A percentile compares a stretch with the other conserved stretches of the same genome.
These are phyloP conservation scores for Aspergillus homomorphus DNA, from an alignment of 495 filamentous ascomycete species.

Conservation along the genomic window DNA sequence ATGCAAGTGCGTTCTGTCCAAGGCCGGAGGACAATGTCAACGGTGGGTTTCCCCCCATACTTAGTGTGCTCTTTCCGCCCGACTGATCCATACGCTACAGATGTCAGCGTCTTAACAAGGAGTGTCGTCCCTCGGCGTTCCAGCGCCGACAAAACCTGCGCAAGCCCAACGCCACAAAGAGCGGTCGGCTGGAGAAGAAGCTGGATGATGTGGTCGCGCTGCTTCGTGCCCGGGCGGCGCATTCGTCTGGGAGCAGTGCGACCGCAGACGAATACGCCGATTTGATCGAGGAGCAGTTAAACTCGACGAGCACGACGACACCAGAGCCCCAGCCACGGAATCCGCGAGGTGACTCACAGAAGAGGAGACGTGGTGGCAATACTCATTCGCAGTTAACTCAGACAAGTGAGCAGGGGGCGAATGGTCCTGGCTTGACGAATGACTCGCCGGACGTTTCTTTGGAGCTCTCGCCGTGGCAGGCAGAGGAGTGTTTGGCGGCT, in stretches of 20 bases:
- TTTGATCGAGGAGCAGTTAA: not conserved
- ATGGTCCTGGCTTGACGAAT: not conserved
- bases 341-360: not conserved
- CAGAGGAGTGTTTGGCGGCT: not conserved
- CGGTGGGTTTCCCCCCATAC: not conserved
- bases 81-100: not conserved
- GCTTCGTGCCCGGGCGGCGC: conserved; percentile 1
- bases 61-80: no score
- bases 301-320: not conserved
- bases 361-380: no score
- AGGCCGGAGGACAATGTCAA: not conserved
- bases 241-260: not conserved
- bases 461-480: not conserved
- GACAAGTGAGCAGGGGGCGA: no score
- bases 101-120: conserved; percentile 3
- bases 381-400: not conserved
- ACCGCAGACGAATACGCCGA: not conserved
- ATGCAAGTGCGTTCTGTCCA: conserved; percentile 5
- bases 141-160: not conserved
- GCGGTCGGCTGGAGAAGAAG: conserved; percentile 1
- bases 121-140: not conserved
- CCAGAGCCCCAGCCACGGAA: not conserved
- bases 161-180: not conserved
- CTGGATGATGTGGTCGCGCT: conserved; percentile 1
- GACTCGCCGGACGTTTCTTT: not conserved